These are phyloP conservation scores for Exsudoporus floridanus DNA, from an alignment of 1,284 basidiomycete species.

Conservation along the genomic window DNA sequence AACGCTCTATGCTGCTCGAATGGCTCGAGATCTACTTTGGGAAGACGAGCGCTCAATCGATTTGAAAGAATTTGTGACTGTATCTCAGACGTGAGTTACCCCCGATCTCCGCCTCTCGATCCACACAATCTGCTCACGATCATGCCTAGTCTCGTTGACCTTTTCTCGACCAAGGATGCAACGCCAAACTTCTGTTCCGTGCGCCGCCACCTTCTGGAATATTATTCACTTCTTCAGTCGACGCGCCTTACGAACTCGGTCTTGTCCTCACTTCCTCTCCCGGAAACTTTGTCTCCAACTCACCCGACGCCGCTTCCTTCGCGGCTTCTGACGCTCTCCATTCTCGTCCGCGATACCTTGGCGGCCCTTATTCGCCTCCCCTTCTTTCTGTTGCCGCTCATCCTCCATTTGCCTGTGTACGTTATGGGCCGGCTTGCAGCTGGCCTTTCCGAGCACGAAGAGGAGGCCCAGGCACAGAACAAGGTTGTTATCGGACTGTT, in stretches of 20 bases:
- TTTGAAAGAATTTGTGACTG: constrained; percentile 74
- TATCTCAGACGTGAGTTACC: constrained; percentile 79
- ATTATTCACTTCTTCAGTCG: constrained; percentile 83
- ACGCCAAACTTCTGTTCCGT: constrained; percentile 60
- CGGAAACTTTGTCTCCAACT: constrained; percentile 76
- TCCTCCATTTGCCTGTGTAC: constrained; percentile 84
- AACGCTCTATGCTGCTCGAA: constrained; percentile 79
- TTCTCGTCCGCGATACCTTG: constrained; percentile 77
- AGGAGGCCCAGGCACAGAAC: constrained; percentile 90
- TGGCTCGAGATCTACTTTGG: constrained; percentile 91
- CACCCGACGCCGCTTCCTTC: constrained; percentile 72
- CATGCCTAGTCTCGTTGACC: constrained; percentile 68
- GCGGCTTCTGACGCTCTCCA: constrained; percentile 74
- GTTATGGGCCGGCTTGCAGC: constrained; percentile 75
- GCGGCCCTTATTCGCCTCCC: constrained; percentile 72
- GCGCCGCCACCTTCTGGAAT: constrained; percentile 74
- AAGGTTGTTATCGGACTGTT: constrained; percentile 85
- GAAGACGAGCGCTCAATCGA: constrained; percentile 70
- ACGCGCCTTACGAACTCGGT: constrained; percentile 81
- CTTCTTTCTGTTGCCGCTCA: constrained; percentile 82
- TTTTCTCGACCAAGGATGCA: constrained; percentile 71
- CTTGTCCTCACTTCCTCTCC: constrained; percentile 76
- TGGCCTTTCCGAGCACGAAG: constrained; percentile 78
- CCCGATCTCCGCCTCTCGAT: constrained; percentile 27
- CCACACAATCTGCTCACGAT: constrained; percentile 28